Conservation (phyloP, 352 stramenopile species). For the Globisporangium echinulatum region DNA sequence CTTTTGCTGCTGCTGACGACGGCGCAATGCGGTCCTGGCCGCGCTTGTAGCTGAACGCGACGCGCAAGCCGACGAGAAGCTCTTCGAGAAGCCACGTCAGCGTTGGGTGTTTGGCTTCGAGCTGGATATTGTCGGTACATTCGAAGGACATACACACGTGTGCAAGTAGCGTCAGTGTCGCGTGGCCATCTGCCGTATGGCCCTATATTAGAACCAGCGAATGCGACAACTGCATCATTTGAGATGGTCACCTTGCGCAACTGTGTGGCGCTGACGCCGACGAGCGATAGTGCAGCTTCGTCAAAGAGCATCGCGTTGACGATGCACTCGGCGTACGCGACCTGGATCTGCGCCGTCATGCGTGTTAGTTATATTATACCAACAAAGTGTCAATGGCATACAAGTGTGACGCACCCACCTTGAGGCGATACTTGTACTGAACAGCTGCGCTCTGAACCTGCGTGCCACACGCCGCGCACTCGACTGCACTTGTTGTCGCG, state of each 20-base stretch:
- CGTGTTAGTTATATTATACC: background rate
- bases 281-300: conserved; percentile 28
- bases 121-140: conserved; percentile 7
- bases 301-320: conserved; percentile 48
- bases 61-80: conserved; percentile 38
- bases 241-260: conserved; percentile 14
- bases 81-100: conserved; percentile 41
- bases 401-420: conserved; percentile 15
- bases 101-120: conserved; percentile 28
- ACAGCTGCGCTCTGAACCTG: conserved; percentile 16
- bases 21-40: conserved; percentile 15
- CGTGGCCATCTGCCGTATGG: no score
- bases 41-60: conserved; percentile 43
- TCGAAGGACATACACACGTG: no score
- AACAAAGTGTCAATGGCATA: background rate
- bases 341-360: conserved; percentile 20
- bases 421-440: conserved; percentile 45
- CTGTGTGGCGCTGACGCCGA: conserved; percentile 24
- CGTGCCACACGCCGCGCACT: conserved; percentile 26
- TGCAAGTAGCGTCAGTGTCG: no score
- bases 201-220: no score
- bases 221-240: no score
- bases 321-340: conserved; percentile 23
- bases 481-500: conserved; percentile 1
- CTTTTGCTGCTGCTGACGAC: conserved; percentile 10